Evolutionary conservation across 495 filamentous ascomycete genomes (phyloP).

Genomic region (Podospora anserina): DNA sequence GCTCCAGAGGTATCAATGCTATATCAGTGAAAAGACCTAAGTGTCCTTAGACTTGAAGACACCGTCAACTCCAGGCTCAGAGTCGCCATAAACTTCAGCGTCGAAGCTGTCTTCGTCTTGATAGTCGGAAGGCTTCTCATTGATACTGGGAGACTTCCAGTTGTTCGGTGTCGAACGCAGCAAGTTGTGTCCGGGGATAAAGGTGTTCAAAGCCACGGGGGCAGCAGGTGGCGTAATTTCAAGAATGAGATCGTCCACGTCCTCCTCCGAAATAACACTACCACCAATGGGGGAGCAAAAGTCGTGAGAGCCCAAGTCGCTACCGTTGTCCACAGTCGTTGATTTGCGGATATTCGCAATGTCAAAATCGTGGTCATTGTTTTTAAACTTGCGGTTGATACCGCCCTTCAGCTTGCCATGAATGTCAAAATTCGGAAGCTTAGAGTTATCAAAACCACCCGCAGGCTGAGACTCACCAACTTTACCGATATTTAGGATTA

Average conservation of each 20-base stretch:
- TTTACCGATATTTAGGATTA: background rate
- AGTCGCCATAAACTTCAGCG: background rate
- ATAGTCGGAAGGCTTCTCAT: background rate
- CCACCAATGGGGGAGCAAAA: background rate
- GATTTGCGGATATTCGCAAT: background rate
- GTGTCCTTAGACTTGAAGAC: background rate
- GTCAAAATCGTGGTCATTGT: background rate
- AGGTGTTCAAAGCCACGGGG: background rate
- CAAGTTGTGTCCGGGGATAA: background rate
- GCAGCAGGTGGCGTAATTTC: background rate
- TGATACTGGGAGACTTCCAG: background rate
- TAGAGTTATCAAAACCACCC: background rate
- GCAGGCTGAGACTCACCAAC: background rate
- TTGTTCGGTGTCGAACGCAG: background rate
- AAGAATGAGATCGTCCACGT: background rate
- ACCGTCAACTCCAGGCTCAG: background rate
- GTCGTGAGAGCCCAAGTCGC: background rate
- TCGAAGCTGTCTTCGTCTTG: background rate
- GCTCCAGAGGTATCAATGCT: background rate
- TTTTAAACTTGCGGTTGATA: background rate
- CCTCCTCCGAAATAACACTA: background rate
- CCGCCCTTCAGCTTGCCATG: background rate
- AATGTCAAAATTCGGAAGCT: background rate
- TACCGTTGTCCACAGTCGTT: background rate
- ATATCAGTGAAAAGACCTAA: background rate